Evolutionary conservation across 345 rosid genomes (phyloP).

Genomic region (rapeseed (Brassica napus)): Da-Ae NC_063452.1:50441501-50442000

Average conservation of each 20-base stretch:
- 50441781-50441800: neutral
- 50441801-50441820: neutral
- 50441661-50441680: neutral
- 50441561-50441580: constrained; percentile 27
- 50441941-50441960: neutral
- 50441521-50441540: neutral
- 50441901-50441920: neutral
- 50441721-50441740: constrained; percentile 15
- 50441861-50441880: neutral
- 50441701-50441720: neutral
- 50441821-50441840: neutral
- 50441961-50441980: neutral
- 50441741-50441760: neutral
- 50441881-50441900: neutral
- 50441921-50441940: neutral
- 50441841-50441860: neutral
- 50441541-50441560: constrained; percentile 17
- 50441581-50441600: constrained; percentile 21
- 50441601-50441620: constrained; percentile 23
- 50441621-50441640: constrained; percentile 9
- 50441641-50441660: constrained; percentile 14
- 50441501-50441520: neutral
- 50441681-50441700: neutral
- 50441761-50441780: neutral
- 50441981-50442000: neutral